Evolutionary conservation across 208 protist species (phyloP).

Genomic region (Eutreptiella sp.): DNA sequence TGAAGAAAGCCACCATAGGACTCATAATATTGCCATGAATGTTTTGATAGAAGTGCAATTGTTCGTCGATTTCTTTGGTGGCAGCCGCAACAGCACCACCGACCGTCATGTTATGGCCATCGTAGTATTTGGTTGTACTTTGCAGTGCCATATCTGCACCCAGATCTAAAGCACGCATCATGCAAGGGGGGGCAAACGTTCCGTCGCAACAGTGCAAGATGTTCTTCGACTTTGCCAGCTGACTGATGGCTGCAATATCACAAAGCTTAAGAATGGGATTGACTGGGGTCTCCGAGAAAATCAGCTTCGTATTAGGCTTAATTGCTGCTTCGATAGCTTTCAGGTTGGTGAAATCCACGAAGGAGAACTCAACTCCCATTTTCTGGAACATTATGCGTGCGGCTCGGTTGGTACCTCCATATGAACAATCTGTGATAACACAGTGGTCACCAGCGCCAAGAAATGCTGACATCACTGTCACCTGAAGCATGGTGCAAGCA

Average conservation of each 20-base stretch:
- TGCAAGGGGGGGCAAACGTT: conserved; percentile 91
- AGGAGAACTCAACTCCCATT: conserved; percentile 79
- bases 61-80: conserved; percentile 63
- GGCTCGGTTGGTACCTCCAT: conserved; percentile 86
- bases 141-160: conserved; percentile 92
- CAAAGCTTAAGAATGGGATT: conserved; percentile 87
- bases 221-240: conserved; percentile 61
- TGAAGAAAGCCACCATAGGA: conserved; percentile 85
- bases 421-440: conserved; percentile 85
- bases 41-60: conserved; percentile 84
- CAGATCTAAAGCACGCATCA: conserved; percentile 84
- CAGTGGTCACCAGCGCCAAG: conserved; percentile 79
- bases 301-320: conserved; percentile 78
- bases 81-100: conserved; percentile 71
- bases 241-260: conserved; percentile 75
- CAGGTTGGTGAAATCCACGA: conserved; percentile 82
- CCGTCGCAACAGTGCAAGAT: conserved; percentile 88
- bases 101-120: conserved; percentile 92
- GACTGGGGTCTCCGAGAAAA: conserved; percentile 90
- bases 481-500: too few species aligned
- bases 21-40: conserved; percentile 81
- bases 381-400: conserved; percentile 69
- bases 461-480: conserved; percentile 75
- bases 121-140: conserved; percentile 93
- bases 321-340: conserved; percentile 70